Conservation (phyloP, 192 early-diverging fungal species). For the Thamnidium elegans region DNA sequence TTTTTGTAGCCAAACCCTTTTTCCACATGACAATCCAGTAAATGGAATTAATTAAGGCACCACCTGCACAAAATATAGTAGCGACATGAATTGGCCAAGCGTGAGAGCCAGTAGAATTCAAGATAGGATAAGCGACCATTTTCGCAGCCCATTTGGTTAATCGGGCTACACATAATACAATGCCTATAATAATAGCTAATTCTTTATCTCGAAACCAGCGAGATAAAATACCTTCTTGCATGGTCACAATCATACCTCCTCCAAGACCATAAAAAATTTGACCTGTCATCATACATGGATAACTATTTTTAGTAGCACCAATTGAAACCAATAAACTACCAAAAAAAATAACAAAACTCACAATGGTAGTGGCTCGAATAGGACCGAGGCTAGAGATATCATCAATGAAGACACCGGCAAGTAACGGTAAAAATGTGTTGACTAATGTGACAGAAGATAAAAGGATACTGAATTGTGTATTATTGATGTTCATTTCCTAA, state of each 20-base stretch:
- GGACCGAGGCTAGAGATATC: slow-evolving; percentile 46
- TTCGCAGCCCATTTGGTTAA: slow-evolving; percentile 68
- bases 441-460: slow-evolving; percentile 59
- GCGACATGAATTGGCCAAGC: slow-evolving; percentile 43
- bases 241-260: slow-evolving; percentile 66
- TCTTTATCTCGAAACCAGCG: slow-evolving; percentile 72
- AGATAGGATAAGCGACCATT: slow-evolving; percentile 61
- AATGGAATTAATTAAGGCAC: slow-evolving; percentile 44
- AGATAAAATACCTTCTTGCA: slow-evolving; percentile 74
- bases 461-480: slow-evolving; percentile 61
- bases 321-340: slow-evolving; percentile 51
- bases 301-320: slow-evolving; percentile 41
- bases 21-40: slow-evolving; percentile 48
- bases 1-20: slow-evolving; percentile 11
- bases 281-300: slow-evolving; percentile 54
- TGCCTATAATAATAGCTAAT: slow-evolving; percentile 63
- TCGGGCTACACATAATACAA: slow-evolving; percentile 64
- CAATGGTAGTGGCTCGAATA: slow-evolving; percentile 45
- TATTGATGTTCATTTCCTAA: slow-evolving; percentile 57
- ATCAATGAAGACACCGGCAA: slow-evolving; percentile 58
- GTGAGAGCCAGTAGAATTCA: slow-evolving; percentile 38
- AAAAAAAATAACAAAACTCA: slow-evolving; percentile 51
- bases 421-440: slow-evolving; percentile 55
- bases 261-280: slow-evolving; percentile 63
- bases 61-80: slow-evolving; percentile 49